Base-by-base conservation (phyloP, 176 grass and related monocot genomes). In the Poa annua region DNA sequence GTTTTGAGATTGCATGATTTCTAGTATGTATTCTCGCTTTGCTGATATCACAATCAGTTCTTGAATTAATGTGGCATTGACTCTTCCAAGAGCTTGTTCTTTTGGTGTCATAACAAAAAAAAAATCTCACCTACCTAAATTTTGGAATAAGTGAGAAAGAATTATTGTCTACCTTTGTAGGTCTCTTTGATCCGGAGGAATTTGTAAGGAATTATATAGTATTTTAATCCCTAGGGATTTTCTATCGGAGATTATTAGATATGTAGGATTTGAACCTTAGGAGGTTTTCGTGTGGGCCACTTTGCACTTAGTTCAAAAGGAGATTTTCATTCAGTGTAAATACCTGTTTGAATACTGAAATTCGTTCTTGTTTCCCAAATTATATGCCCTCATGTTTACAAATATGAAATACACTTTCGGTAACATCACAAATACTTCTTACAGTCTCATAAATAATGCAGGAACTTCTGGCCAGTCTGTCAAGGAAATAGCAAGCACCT, bases 401-500 rank as follows among this genome's bases (percentile, higher is more conserved):
- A 19, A 24, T 21, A 59, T 39, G 9, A 78, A 61, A 44, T 45
- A 16, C 32, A 39, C 32, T 56, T 48, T n/a, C 16, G 4, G 1
- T 20, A 79, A 33, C 12, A 2, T 29, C n/a, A 16, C 17, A 29
- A 64, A 19, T 79, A 32, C 17, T 20, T 79, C 76, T 63, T 5
- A 78, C 33, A 26, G n/a, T 15, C n/a, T 42, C 41, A 42, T 22
- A 62, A 15, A 48, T 32, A 34, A n/a, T 48, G 7, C 36, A 50
- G 39, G 15, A 63, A 25, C 53, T 25, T 42, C 35, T 60, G 54
- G 3, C 12, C 75, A 26, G 56, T 32, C 57, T 34, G 42, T 11
- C 19, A 61, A 50, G 77, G 41, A 79, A 49, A 50, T 21, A 1
- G 25, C 41, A 79, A 65, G 59, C 77, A 66, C 15, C 5, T 66